These are phyloP conservation scores for Juglanconis sp. DNA, from an alignment of 2,329 filamentous ascomycete species.

Conservation along the genomic window DNA sequence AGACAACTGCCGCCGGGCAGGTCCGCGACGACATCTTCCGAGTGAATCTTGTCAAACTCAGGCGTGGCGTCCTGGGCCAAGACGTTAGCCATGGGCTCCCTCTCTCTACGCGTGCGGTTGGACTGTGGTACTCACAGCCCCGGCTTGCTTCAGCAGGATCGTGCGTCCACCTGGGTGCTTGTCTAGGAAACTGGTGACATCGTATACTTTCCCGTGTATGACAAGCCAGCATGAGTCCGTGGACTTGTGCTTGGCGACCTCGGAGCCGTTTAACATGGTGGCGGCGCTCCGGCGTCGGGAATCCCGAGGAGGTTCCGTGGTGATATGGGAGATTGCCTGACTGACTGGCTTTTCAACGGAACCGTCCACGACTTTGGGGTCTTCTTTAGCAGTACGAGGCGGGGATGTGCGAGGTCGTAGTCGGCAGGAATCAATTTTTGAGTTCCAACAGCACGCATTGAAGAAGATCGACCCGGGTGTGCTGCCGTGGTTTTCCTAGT, in stretches of 20 bases:
- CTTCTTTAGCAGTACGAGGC: no score
- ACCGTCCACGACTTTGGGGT: no score
- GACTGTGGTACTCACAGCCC: conserved; percentile 24
- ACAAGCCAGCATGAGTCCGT: conserved; percentile 37
- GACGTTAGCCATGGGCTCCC: background rate
- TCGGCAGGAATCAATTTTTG: no score
- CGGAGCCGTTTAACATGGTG: conserved; percentile 26
- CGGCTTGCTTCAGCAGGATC: conserved; percentile 28
- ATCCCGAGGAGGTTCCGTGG: background rate
- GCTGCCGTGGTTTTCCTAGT: no score
- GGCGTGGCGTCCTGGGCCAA: conserved; percentile 27
- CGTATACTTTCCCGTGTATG: conserved; percentile 30
- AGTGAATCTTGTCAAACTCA: conserved; percentile 31
- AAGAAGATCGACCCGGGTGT: no score
- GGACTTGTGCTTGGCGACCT: conserved; percentile 33
- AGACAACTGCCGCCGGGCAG: conserved; percentile 28
- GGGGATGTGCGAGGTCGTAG: no score
- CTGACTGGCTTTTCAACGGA: background rate
- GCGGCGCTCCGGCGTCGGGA: background rate
- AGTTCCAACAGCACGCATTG: no score
- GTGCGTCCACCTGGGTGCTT: conserved; percentile 30
- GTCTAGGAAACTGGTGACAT: conserved; percentile 35
- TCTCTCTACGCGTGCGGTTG: background rate
- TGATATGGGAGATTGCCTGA: background rate
- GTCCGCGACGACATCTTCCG: conserved; percentile 27